A percentile compares a stretch with the other conserved stretches of the same genome.
Conservation (phyloP, 164 flowering plant genomes). For the Platanus orientalis region DNA sequence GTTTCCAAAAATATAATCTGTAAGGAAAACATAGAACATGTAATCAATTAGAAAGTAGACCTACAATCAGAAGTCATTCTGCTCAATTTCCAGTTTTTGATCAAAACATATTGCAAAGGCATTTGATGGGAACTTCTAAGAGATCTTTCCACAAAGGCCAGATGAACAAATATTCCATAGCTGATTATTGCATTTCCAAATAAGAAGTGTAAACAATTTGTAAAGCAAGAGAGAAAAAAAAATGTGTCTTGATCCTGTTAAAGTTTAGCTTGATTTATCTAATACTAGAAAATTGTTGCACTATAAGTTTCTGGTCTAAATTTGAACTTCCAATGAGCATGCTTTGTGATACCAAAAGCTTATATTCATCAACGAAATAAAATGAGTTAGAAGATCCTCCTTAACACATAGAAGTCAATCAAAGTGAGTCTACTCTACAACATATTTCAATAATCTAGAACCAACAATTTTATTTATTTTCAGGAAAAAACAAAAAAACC, state of each 20-base stretch:
- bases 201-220: not conserved
- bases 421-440: too few relatives aligned
- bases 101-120: not conserved
- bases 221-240: not conserved
- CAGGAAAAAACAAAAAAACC: too few relatives aligned
- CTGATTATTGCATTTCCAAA: slow-evolving; percentile 1
- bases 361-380: too few relatives aligned
- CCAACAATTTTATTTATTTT: too few relatives aligned
- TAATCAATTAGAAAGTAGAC: not conserved
- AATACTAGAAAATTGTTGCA: too few relatives aligned
- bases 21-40: slow-evolving; percentile 10
- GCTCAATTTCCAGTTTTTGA: not conserved
- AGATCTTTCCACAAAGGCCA: not conserved
- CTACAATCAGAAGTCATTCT: not conserved
- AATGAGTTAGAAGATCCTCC: too few relatives aligned
- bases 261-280: not conserved
- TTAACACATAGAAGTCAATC: too few relatives aligned
- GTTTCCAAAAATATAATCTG: slow-evolving; percentile 97
- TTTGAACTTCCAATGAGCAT: too few relatives aligned
- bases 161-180: not conserved
- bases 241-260: not conserved
- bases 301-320: too few relatives aligned
- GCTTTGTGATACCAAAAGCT: too few relatives aligned
- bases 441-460: too few relatives aligned
- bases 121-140: not conserved